A percentile compares a stretch with the other conserved stretches of the same genome.
phyloP scores from a whole-genome alignment of 164 flowering plant genomes.

The Stephania yunnanensis region DNA sequence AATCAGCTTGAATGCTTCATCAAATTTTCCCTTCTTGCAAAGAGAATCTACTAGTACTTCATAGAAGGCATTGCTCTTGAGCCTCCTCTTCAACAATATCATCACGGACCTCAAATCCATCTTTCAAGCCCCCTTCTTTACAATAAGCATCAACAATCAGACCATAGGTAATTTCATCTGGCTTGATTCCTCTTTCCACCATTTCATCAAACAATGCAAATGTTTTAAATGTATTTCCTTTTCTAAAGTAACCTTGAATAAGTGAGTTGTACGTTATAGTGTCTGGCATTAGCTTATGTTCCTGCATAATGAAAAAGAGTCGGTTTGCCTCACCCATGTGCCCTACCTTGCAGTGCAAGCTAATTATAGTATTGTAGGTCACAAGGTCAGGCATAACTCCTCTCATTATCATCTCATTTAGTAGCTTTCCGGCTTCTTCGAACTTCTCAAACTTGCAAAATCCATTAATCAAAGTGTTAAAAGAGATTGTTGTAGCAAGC shows the following conservation, averaged over 20 bases:
- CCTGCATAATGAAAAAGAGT: constrained; percentile 51
- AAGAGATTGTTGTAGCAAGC: constrained; percentile 41
- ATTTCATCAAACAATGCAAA: constrained; percentile 50
- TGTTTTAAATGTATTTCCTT: constrained; percentile 35
- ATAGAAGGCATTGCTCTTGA: constrained; percentile 17
- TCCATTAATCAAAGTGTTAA: constrained; percentile 53
- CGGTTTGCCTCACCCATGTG: constrained; percentile 43
- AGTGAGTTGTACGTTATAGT: constrained; percentile 54
- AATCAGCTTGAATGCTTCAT: constrained; percentile 26
- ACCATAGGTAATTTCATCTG: constrained; percentile 37
- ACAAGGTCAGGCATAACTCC: constrained; percentile 42
- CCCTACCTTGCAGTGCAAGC: constrained; percentile 45
- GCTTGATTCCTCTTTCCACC: constrained; percentile 43
- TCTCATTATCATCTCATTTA: constrained; percentile 41
- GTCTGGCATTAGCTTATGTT: constrained; percentile 43
- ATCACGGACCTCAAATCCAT: constrained; percentile 37
- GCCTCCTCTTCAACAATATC: constrained; percentile 34
- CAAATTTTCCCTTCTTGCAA: constrained; percentile 28
- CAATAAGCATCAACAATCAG: constrained; percentile 33
- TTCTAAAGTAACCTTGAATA: constrained; percentile 38
- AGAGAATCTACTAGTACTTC: constrained; percentile 28
- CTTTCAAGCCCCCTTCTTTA: constrained; percentile 34
- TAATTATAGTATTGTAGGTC: constrained; percentile 61
- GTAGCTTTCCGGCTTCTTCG: constrained; percentile 33
- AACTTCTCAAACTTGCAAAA: constrained; percentile 47